These are phyloP conservation scores for Fusarium abutilonis DNA, from an alignment of 2,329 filamentous ascomycete species.

Conservation along the genomic window DNA sequence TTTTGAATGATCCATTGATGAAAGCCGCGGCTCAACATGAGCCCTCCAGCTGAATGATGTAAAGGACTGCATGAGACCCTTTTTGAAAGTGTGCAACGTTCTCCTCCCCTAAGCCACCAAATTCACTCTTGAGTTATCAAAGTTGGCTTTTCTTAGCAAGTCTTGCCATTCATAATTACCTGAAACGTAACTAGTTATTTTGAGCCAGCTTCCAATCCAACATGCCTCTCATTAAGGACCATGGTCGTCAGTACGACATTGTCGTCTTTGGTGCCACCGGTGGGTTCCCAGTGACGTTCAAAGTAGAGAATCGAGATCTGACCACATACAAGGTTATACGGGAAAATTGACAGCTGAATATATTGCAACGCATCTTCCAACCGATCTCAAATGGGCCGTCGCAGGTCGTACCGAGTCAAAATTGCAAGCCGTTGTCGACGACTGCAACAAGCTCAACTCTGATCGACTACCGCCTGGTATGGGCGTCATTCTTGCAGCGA, in stretches of 20 bases:
- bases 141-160: no score
- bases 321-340: slow-evolving; percentile 73
- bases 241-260: slow-evolving; percentile 65
- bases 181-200: neutral
- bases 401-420: slow-evolving; percentile 84
- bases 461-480: slow-evolving; percentile 77
- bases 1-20: neutral
- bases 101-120: neutral
- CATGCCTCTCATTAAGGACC: slow-evolving; percentile 59
- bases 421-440: slow-evolving; percentile 72
- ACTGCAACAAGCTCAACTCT: slow-evolving; percentile 72
- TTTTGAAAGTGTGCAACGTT: slow-evolving; percentile 6
- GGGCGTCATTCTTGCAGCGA: slow-evolving; percentile 17
- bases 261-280: slow-evolving; percentile 68
- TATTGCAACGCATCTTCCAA: slow-evolving; percentile 75
- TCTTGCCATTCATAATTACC: neutral
- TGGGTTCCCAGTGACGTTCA: slow-evolving; percentile 44
- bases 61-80: slow-evolving; percentile 21
- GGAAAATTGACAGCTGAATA: slow-evolving; percentile 80
- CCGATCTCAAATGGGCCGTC: slow-evolving; percentile 85
- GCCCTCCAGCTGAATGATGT: slow-evolving; percentile 14
- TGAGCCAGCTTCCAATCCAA: slow-evolving; percentile 7
- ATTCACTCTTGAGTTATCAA: neutral
- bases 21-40: slow-evolving; percentile 8
- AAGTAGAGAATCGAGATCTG: slow-evolving; percentile 8